These are phyloP conservation scores for Scedosporium minutisporum DNA, from an alignment of 2,329 filamentous ascomycete species.

Conservation along the genomic window DNA sequence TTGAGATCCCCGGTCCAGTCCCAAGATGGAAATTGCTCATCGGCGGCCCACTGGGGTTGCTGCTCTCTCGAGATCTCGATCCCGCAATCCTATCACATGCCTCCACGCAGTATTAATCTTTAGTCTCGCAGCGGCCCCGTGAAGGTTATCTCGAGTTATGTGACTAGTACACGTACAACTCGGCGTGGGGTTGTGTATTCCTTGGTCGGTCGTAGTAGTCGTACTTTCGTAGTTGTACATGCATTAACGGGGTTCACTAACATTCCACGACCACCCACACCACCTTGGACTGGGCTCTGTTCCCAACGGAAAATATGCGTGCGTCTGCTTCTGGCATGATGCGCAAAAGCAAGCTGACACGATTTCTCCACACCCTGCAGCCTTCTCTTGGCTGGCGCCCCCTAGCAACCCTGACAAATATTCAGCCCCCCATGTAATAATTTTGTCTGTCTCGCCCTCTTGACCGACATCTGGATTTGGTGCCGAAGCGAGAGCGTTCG, in stretches of 20 bases:
- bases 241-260: background rate
- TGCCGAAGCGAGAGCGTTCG: background rate
- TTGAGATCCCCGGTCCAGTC: background rate
- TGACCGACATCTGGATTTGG: constrained; percentile 5
- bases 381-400: background rate
- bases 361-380: constrained; percentile 1
- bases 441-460: background rate
- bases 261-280: background rate
- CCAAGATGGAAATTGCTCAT: background rate
- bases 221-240: background rate
- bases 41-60: background rate
- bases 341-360: background rate
- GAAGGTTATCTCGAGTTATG: background rate
- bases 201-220: background rate
- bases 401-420: background rate
- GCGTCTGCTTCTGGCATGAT: background rate
- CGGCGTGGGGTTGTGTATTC: background rate
- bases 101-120: too few relatives aligned
- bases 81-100: background rate
- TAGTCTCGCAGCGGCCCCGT: too few relatives aligned
- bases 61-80: background rate
- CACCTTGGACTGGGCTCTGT: background rate
- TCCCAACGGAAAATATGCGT: constrained; percentile 1
- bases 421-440: background rate
- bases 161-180: background rate